Base-by-base conservation (phyloP, 2,329 filamentous ascomycete genomes). In the Polychaeton citri region DNA sequence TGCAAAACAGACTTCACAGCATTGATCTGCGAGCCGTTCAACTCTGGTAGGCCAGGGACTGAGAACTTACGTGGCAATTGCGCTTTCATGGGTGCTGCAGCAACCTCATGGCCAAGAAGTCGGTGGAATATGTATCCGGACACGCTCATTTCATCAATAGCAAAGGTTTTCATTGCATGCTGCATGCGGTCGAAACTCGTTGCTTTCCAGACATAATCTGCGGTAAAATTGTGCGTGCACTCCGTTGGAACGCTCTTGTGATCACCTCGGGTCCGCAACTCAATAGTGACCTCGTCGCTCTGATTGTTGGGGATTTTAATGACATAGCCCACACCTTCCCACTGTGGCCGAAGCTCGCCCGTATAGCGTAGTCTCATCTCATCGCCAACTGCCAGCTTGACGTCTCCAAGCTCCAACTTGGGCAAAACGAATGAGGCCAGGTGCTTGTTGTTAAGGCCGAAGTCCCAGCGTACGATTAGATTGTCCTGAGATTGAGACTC, bases 131-230 rank as follows among this genome's bases (percentile, higher is more conserved):
- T 94, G 62, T 95, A 98, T 24, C 90, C 90, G 16, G 90, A 96
- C 30, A 98, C 88, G 53, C 87, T 95, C 81, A 93, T 83, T 60
- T 98, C 90, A 49, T 98, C 88, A 31, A 96, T 78, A 5, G 90
- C 90, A 56, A 98, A 98, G 0, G 85, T 96, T 69, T 95, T 96
- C 88, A 98, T 96, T 37, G 90, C 92, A 46, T 87, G 76, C 60
- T 98, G 90, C 90, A 98, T 98, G 44, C 90, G 87, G 54, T 98
- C 90, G 57, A 98, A 98, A 0, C 88, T 96, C 0, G 92, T 98
- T 10, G 92, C 90, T 59, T 98, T 98, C 90, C 90, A 98, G 38
- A 98, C 90, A 54, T 98, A 98, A 58, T 98, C 90, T 46, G 88
- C 90, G 12, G 86, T 94, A 62, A 98, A 98, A 60, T 95, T 94